Percentiles rank a stretch among this genome's conserved stretches.
Evolutionary conservation across 75 land plant genomes (phyloP).

Genomic region (Adiantum capillusveneris): DNA sequence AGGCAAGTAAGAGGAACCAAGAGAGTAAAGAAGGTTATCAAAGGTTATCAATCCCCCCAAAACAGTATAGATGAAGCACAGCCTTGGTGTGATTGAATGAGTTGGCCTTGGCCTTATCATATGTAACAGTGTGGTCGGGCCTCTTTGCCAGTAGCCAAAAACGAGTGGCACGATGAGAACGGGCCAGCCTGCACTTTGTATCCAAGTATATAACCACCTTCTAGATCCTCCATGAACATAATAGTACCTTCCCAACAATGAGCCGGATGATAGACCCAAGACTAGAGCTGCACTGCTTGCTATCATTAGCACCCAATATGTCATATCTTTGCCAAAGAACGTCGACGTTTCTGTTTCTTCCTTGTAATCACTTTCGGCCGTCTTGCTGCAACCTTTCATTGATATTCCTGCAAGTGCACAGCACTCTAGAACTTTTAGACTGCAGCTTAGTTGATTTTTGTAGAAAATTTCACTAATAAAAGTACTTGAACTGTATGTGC

Average conservation of each 20-base stretch:
- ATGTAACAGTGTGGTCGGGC: no score
- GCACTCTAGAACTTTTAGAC: no score
- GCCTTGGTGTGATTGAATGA: background rate
- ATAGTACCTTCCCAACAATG: conserved; percentile 49
- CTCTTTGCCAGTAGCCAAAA: conserved; percentile 1
- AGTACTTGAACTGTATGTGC: no score
- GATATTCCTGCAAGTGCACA: no score
- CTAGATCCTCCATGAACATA: conserved; percentile 51
- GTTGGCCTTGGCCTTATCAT: no score
- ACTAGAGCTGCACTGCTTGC: conserved; percentile 32
- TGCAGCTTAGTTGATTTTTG: no score
- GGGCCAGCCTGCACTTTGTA: conserved; percentile 58
- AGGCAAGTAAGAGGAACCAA: conserved; percentile 43
- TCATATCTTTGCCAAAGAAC: background rate
- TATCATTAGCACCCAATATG: conserved; percentile 23
- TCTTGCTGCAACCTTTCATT: no score
- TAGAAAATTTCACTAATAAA: no score
- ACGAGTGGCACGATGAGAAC: conserved; percentile 32
- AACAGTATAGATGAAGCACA: background rate
- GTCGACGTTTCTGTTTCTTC: no score
- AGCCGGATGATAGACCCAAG: conserved; percentile 38
- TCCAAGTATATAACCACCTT: conserved; percentile 49
- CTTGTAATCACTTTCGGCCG: no score
- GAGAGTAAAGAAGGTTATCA: conserved; percentile 49
- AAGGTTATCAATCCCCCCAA: conserved; percentile 43